phyloP scores from a whole-genome alignment of 495 filamentous ascomycete species.

The Penicillium longicatenatum region DNA sequence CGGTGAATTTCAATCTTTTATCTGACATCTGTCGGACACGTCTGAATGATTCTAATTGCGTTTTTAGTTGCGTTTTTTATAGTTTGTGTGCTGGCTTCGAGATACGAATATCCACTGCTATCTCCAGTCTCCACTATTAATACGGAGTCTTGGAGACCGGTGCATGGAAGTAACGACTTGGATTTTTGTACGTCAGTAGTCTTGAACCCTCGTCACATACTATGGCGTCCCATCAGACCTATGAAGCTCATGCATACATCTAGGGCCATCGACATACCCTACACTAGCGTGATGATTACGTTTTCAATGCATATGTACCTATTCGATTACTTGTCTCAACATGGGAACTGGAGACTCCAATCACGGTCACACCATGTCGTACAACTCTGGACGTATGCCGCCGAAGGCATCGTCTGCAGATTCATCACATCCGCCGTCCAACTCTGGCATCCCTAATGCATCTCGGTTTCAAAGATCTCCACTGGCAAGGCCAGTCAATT shows the following conservation, averaged over 20 bases:
- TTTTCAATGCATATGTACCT: constrained; percentile 25
- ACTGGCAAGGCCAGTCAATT: constrained; percentile 31
- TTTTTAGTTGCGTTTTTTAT: constrained; percentile 11
- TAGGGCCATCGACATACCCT: constrained; percentile 7
- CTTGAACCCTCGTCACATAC: neutral
- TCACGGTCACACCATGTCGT: constrained; percentile 39
- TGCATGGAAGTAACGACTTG: constrained; percentile 18
- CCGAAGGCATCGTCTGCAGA: constrained; percentile 31
- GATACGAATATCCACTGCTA: constrained; percentile 13
- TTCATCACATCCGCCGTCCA: constrained; percentile 26
- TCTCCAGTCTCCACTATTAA: constrained; percentile 16
- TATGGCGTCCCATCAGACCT: neutral
- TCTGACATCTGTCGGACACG: constrained; percentile 15
- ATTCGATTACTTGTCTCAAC: constrained; percentile 30
- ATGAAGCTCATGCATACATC: constrained; percentile 10
- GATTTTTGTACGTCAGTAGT: constrained; percentile 1
- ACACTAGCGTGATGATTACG: constrained; percentile 39
- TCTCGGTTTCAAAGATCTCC: constrained; percentile 28
- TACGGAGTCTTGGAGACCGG: constrained; percentile 19
- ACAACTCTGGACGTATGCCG: constrained; percentile 41
- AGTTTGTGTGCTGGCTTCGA: constrained; percentile 14
- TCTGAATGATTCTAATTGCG: constrained; percentile 12
- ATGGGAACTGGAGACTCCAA: constrained; percentile 30
- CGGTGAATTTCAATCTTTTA: constrained; percentile 29
- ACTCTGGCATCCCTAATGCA: constrained; percentile 15